These are phyloP conservation scores for Diplodia scrobiculata DNA, from an alignment of 2,329 filamentous ascomycete species.

Conservation along the genomic window DNA sequence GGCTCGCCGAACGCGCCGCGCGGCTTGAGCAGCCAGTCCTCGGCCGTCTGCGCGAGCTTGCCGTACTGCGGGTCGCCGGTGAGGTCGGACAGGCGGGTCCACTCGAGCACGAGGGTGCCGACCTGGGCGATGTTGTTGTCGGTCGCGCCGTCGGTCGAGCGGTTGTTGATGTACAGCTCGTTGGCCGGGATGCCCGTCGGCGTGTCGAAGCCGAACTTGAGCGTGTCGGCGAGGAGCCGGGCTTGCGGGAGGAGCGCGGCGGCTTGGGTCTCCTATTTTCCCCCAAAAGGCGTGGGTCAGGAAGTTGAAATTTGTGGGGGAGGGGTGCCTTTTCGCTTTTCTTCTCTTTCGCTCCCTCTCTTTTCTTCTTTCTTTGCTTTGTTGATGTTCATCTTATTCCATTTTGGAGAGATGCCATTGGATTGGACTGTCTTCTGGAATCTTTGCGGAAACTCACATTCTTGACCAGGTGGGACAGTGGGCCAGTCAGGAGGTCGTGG, in stretches of 20 bases:
- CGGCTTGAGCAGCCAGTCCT: slow-evolving; percentile 70
- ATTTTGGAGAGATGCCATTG: too few species aligned
- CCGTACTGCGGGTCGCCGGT: slow-evolving; percentile 69
- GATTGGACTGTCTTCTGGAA: neutral
- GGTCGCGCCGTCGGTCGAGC: slow-evolving; percentile 51
- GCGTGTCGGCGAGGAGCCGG: slow-evolving; percentile 66
- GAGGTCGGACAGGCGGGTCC: slow-evolving; percentile 76
- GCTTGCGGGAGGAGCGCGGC: slow-evolving; percentile 67
- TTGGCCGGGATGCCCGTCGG: slow-evolving; percentile 74
- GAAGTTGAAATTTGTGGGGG: neutral
- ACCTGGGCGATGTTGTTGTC: slow-evolving; percentile 74
- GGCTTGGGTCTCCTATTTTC: slow-evolving; percentile 59
- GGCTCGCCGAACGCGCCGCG: slow-evolving; percentile 65
- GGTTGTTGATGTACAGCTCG: slow-evolving; percentile 61
- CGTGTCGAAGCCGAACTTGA: slow-evolving; percentile 78
- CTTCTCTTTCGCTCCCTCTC: neutral
- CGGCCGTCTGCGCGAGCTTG: slow-evolving; percentile 64
- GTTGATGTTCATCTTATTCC: too few species aligned
- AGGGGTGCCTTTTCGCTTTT: neutral
- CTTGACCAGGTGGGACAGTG: slow-evolving; percentile 56
- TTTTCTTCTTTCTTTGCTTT: neutral
- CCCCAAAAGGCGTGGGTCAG: too few species aligned
- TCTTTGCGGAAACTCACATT: slow-evolving; percentile 5
- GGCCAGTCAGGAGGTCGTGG: slow-evolving; percentile 72
- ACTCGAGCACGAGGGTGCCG: slow-evolving; percentile 80